These are phyloP conservation scores for Sphagnum magellanicum DNA, from an alignment of 228 moss, liverwort and hornwort species.

Conservation along the genomic window DNA sequence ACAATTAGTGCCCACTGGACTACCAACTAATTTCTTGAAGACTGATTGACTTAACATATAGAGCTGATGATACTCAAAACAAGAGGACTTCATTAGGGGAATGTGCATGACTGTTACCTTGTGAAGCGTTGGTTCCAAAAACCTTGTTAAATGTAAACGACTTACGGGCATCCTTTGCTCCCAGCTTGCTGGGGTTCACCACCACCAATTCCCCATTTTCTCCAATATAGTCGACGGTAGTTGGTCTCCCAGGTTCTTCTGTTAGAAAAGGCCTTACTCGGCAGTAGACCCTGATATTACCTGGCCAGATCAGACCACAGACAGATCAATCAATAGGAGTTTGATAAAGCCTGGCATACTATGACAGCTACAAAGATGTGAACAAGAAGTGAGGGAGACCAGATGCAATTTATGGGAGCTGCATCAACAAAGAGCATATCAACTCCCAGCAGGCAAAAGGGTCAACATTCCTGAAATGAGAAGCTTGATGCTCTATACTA, in stretches of 20 bases:
- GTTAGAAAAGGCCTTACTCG: conserved; percentile 76
- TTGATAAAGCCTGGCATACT: not conserved
- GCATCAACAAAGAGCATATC: no score
- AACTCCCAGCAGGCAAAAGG: no score
- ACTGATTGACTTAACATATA: no score
- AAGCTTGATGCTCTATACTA: no score
- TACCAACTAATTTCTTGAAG: no score
- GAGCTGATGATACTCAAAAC: no score
- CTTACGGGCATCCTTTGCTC: conserved; percentile 72
- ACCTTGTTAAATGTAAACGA: conserved; percentile 85
- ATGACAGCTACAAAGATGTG: not conserved
- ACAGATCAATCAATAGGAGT: not conserved
- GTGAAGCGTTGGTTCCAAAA: conserved; percentile 59
- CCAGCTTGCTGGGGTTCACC: conserved; percentile 60
- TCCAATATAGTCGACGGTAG: conserved; percentile 79
- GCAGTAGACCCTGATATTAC: conserved; percentile 90
- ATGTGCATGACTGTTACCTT: conserved; percentile 23
- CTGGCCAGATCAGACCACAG: conserved; percentile 12
- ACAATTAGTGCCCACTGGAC: no score
- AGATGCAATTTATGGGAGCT: no score
- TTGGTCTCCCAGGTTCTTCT: conserved; percentile 34
- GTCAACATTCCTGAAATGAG: no score
- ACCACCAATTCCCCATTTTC: conserved; percentile 81
- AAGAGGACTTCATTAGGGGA: no score
- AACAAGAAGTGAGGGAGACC: no score